Conservation (phyloP, 441 rosid species). For the Brassica hybrid region DNA sequence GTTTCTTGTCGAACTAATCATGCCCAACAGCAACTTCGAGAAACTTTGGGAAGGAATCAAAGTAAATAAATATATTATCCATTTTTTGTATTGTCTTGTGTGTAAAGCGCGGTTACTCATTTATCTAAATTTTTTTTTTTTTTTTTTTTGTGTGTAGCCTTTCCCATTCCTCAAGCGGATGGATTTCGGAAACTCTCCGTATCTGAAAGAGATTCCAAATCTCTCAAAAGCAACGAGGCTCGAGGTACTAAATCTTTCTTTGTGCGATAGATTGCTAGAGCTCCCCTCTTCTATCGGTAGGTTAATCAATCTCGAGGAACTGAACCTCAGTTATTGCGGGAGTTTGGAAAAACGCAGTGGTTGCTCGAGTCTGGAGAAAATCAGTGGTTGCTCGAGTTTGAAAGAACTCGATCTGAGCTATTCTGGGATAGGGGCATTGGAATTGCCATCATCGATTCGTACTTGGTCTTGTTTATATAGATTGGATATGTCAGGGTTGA, state of each 20-base stretch:
- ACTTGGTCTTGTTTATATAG: background rate
- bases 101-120: background rate
- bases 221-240: background rate
- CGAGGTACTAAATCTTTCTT: background rate
- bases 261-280: background rate
- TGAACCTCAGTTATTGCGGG: no score
- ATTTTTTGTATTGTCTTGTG: background rate
- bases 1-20: no score
- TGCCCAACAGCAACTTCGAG: slow-evolving; percentile 17
- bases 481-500: slow-evolving; percentile 1
- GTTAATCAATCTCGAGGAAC: background rate
- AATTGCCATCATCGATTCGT: slow-evolving; percentile 27
- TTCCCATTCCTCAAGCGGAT: background rate
- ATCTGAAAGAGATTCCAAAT: background rate
- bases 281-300: background rate
- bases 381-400: background rate
- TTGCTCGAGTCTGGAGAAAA: background rate
- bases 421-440: slow-evolving; percentile 22
- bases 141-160: background rate
- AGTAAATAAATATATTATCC: slow-evolving; percentile 32
- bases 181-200: background rate
- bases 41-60: slow-evolving; percentile 40
- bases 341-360: no score
- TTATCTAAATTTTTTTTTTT: background rate
- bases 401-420: background rate